Conservation (phyloP, 2,329 filamentous ascomycete genomes). For the Paracoccidioides lutzii region DNA sequence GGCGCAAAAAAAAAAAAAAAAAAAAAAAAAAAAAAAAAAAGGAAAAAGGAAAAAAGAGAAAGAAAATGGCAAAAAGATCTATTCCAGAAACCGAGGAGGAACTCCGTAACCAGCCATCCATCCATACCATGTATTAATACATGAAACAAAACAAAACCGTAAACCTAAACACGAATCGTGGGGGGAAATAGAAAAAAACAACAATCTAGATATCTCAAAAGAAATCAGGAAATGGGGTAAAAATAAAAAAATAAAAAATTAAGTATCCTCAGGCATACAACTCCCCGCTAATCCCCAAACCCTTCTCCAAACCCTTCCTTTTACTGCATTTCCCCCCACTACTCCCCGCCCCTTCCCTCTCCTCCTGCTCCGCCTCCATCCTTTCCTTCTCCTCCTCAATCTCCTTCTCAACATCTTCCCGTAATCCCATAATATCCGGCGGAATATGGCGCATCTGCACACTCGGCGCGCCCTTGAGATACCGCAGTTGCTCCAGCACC, state of each 20-base stretch:
- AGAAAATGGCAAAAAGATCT: no score
- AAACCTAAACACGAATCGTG: background rate
- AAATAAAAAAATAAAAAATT: background rate
- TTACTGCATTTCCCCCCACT: constrained; percentile 12
- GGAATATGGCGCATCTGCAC: constrained; percentile 74
- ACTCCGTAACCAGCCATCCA: no score
- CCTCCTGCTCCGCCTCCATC: constrained; percentile 29
- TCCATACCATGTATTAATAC: no score
- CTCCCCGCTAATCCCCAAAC: constrained; percentile 21
- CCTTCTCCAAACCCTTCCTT: constrained; percentile 24
- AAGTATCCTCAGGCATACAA: constrained; percentile 20
- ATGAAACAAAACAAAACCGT: background rate
- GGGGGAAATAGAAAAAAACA: background rate
- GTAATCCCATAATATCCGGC: constrained; percentile 52
- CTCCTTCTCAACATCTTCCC: constrained; percentile 37
- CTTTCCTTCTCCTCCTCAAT: constrained; percentile 31
- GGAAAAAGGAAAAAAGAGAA: no score
- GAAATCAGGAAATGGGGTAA: background rate
- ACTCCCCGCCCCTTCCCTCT: constrained; percentile 19
- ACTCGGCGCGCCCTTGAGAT: constrained; percentile 72
- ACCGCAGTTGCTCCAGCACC: constrained; percentile 73
- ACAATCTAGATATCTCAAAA: background rate
- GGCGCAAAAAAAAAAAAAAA: no score
- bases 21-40: no score
- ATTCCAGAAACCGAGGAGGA: no score